Percentiles rank a stretch among this genome's conserved stretches.
These are phyloP conservation scores for Vigna unguiculata DNA, from an alignment of 306 rosid genomes.

Conservation along the genomic window DNA sequence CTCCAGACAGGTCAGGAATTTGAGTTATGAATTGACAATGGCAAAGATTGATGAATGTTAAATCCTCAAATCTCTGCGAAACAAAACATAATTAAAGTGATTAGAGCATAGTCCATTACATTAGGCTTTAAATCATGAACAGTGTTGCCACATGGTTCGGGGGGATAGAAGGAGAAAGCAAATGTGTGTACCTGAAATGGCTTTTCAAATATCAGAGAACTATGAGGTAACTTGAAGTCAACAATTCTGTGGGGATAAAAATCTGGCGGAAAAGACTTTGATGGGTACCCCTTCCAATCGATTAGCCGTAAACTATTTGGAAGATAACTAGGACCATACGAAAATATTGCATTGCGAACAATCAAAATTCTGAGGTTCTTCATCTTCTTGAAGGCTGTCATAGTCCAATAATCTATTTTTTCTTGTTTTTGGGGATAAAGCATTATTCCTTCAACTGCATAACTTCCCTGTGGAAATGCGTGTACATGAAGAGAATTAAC, in stretches of 20 bases:
- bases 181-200: slow-evolving; percentile 25
- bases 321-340: not conserved
- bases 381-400: slow-evolving; percentile 22
- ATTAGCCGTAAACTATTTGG: slow-evolving; percentile 32
- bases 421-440: slow-evolving; percentile 32
- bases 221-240: slow-evolving; percentile 4
- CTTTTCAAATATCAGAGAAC: not conserved
- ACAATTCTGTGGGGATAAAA: slow-evolving; percentile 21
- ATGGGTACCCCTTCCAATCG: slow-evolving; percentile 36
- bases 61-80: slow-evolving; percentile 25
- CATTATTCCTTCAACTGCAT: slow-evolving; percentile 35
- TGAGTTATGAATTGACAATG: slow-evolving; percentile 8
- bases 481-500: not conserved
- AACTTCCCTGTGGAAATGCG: slow-evolving; percentile 19
- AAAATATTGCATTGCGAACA: slow-evolving; percentile 14
- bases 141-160: not conserved
- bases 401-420: not conserved
- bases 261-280: not conserved
- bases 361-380: slow-evolving; percentile 33
- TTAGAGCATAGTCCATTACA: not conserved
- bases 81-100: not conserved
- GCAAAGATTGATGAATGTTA: slow-evolving; percentile 36
- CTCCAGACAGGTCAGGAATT: slow-evolving; percentile 36
- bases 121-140: not conserved
- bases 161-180: not conserved